Evolutionary conservation across 1,139 yeast species (phyloP).

Genomic region (Saccharomyces hybrid): DNA sequence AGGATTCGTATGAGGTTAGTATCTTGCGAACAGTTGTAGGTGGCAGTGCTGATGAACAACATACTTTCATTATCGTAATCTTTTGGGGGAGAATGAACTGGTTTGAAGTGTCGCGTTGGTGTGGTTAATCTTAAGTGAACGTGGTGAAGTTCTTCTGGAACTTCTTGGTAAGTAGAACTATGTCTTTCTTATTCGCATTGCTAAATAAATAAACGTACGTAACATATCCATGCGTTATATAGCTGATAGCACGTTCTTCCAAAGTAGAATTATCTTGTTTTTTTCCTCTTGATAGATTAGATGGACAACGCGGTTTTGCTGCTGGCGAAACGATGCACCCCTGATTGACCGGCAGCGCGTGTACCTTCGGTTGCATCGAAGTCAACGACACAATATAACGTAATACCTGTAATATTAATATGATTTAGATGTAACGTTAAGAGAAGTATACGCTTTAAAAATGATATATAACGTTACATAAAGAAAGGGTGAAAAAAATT

Average conservation of each 20-base stretch:
- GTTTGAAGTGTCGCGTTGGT: neutral
- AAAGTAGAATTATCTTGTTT: neutral
- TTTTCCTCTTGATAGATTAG: neutral
- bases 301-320: neutral
- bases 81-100: neutral
- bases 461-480: neutral
- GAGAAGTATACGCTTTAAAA: neutral
- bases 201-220: neutral
- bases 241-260: neutral
- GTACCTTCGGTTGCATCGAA: neutral
- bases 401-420: neutral
- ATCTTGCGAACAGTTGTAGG: neutral
- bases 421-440: neutral
- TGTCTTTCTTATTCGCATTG: neutral
- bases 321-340: neutral
- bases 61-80: neutral
- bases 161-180: neutral
- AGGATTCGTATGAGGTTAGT: constrained; percentile 4
- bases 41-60: neutral
- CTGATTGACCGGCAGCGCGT: neutral
- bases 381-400: neutral
- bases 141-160: neutral
- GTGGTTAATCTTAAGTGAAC: neutral
- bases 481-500: neutral
- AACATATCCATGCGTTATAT: neutral